Percentiles rank a stretch among this genome's conserved stretches.
phyloP scores from a whole-genome alignment of 345 rosid genomes.

The Salix arbutifolia region DNA sequence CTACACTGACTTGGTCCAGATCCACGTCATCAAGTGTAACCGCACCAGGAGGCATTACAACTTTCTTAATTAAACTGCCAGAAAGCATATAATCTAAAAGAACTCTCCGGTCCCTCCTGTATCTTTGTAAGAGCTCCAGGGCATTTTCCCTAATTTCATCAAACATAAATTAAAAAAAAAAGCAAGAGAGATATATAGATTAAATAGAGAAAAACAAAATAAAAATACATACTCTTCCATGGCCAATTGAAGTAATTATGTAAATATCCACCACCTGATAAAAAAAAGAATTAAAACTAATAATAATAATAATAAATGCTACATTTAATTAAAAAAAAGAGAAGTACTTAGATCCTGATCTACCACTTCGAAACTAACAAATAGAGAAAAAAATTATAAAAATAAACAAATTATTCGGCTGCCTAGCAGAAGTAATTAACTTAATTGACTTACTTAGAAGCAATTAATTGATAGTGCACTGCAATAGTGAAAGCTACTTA shows the following conservation, averaged over 20 bases:
- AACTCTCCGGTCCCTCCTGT: conserved; percentile 75
- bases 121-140: conserved; percentile 74
- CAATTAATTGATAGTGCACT: background rate
- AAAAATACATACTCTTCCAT: conserved; percentile 28
- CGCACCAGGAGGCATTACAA: conserved; percentile 96
- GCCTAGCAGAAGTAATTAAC: background rate
- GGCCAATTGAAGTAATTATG: background rate
- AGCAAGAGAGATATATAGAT: background rate
- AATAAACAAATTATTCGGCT: background rate
- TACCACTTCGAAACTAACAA: background rate
- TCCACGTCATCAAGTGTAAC: conserved; percentile 94
- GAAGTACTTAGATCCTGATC: conserved; percentile 1
- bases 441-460: background rate
- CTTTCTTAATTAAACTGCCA: conserved; percentile 87
- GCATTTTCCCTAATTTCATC: conserved; percentile 57
- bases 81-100: conserved; percentile 82
- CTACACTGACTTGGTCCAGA: conserved; percentile 98
- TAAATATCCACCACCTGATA: background rate
- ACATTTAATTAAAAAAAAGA: background rate
- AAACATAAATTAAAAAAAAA: background rate
- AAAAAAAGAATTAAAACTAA: background rate
- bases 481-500: background rate
- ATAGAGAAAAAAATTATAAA: background rate
- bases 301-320: background rate
- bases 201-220: background rate